Evolutionary conservation across 768 basidiomycete species (phyloP).

Genomic region (Tylopilus sp.): DNA sequence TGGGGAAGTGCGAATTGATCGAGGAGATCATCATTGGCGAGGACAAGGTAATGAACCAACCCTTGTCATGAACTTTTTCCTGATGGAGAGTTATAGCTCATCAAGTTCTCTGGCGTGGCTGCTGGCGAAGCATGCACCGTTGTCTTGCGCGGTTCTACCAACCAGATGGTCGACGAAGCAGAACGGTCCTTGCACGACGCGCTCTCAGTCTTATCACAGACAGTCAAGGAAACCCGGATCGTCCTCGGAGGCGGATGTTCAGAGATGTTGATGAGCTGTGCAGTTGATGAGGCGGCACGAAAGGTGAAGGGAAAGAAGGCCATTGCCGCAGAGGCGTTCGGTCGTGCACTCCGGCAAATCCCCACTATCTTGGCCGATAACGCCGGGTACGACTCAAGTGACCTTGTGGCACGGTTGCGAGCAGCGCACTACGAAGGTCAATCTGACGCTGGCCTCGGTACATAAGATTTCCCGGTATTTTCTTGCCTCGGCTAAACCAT

Average conservation of each 20-base stretch:
- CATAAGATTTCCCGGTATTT: constrained; percentile 23
- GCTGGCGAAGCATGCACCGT: constrained; percentile 98
- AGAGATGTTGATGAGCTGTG: constrained; percentile 97
- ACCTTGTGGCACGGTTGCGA: constrained; percentile 83
- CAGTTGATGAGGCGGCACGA: constrained; percentile 84
- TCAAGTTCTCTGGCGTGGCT: constrained; percentile 99
- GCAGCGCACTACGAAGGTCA: constrained; percentile 94
- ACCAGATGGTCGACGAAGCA: constrained; percentile 99
- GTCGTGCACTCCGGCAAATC: constrained; percentile 85
- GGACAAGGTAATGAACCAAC: constrained; percentile 69
- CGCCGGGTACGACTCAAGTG: constrained; percentile 96
- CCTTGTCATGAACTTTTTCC: not conserved
- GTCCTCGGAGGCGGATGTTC: constrained; percentile 96
- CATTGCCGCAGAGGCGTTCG: constrained; percentile 91
- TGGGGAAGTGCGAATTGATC: constrained; percentile 90
- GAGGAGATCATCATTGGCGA: constrained; percentile 99
- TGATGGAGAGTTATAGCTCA: constrained; percentile 56
- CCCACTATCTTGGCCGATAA: constrained; percentile 97
- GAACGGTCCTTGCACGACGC: constrained; percentile 98
- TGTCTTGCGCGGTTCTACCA: constrained; percentile 94
- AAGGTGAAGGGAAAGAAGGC: constrained; percentile 92
- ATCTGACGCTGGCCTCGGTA: constrained; percentile 83
- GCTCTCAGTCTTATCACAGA: constrained; percentile 94
- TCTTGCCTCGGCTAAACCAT: not conserved
- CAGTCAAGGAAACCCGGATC: constrained; percentile 93